These are phyloP conservation scores for Immersiella caudata DNA, from an alignment of 495 filamentous ascomycete species.

Conservation along the genomic window DNA sequence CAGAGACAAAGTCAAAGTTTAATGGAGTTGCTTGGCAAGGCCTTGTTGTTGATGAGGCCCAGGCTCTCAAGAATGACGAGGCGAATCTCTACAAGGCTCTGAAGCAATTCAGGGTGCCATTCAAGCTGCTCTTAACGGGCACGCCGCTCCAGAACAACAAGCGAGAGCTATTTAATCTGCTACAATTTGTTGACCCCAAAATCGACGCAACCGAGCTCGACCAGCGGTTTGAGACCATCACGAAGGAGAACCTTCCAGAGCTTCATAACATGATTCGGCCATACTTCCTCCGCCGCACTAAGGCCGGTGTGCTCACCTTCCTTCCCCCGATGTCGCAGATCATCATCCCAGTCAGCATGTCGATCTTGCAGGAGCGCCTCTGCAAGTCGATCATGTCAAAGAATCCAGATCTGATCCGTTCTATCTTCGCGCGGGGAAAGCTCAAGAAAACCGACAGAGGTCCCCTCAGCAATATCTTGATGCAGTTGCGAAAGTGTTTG, in stretches of 20 bases:
- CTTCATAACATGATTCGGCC: constrained; percentile 86
- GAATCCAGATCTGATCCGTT: constrained; percentile 84
- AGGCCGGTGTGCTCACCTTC: constrained; percentile 84
- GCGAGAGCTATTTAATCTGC: constrained; percentile 88
- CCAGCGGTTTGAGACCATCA: constrained; percentile 70
- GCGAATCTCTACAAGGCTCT: constrained; percentile 78
- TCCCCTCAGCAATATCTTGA: constrained; percentile 87
- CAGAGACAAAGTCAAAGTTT: constrained; percentile 65
- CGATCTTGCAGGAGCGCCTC: constrained; percentile 85
- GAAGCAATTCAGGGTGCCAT: constrained; percentile 69
- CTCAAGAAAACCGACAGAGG: constrained; percentile 70
- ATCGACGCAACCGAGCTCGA: constrained; percentile 74
- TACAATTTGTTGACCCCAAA: constrained; percentile 81
- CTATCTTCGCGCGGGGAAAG: constrained; percentile 71
- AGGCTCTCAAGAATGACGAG: constrained; percentile 92
- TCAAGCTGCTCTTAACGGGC: constrained; percentile 82
- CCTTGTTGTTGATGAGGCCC: constrained; percentile 93
- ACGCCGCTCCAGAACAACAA: constrained; percentile 97
- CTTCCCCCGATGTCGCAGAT: constrained; percentile 91
- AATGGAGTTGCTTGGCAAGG: constrained; percentile 76
- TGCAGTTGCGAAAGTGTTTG: constrained; percentile 92
- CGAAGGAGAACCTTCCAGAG: constrained; percentile 74
- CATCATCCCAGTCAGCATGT: constrained; percentile 93
- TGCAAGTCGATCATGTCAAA: constrained; percentile 92
- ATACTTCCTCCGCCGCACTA: constrained; percentile 74